Base-by-base conservation (phyloP, 495 filamentous ascomycete species). In the Coniosporium apollinis region DNA sequence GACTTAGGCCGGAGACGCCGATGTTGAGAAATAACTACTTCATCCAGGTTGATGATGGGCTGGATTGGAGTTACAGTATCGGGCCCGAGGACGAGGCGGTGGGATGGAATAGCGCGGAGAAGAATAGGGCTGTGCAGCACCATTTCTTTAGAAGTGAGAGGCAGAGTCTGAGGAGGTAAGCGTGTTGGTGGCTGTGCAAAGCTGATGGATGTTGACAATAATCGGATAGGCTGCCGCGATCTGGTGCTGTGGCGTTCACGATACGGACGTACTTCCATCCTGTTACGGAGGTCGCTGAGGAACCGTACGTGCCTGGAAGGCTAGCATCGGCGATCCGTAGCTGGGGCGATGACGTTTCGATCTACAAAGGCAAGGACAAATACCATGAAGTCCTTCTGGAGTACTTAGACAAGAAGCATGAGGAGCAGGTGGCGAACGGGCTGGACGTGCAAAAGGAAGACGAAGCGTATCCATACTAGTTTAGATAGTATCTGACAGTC, bases 281-380 rank as follows among this genome's bases (percentile, higher is more conserved):
- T 11, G 49, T 60, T 14, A 52, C 49, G 15, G 55, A 58, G 24
- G 50, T 60, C 28, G 54, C 49, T 22, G 36, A 49, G 22, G 57
- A 60, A 47, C 43, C 43, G 11, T 52, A 55, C 41, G 53, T 60
- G 11, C 55, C 57, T 4, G 55, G 57, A 3, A 39, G 57, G 13
- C 33, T 60, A 17, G 57, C 55, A 15, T 47, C 45, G 9, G 57
- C 53, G 33, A 44, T 58, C 22, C 57, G 85, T 39, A 91, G 81
- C 57, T 92, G 84, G 85, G 79, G 78, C 1, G 75, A 82, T 33
- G 79, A 89, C 65, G 84, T 92, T 7, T 67, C 69, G 21, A 60
- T 59, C 56, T 92, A 94, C 54, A 91, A 91, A 61, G 84, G 85
- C 14, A 76, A 67, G 60, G 81, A 83, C 48, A 71, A 63, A 50